Conservation (phyloP, 805 yeast genomes). For the Brettanomyces nanus region DNA sequence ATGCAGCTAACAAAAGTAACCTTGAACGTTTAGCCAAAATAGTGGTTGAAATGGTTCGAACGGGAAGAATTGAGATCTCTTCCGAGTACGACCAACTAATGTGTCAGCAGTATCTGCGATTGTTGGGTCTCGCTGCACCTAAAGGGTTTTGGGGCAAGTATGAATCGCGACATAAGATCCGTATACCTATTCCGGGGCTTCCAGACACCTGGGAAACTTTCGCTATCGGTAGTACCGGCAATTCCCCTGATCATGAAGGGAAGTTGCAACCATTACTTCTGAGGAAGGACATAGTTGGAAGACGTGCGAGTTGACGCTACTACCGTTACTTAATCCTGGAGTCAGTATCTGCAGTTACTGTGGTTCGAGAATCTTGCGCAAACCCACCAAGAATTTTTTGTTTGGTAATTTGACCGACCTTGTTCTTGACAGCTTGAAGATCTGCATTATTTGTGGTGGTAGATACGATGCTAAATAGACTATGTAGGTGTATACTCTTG, state of each 20-base stretch:
- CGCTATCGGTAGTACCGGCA: not conserved
- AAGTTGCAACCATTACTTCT: constrained; percentile 6
- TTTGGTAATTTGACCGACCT: constrained; percentile 3
- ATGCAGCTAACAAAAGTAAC: not conserved
- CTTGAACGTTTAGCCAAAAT: constrained; percentile 6
- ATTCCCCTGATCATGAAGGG: too few relatives aligned
- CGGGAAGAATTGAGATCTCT: not conserved
- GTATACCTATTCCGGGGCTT: constrained; percentile 4
- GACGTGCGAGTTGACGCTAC: constrained; percentile 9
- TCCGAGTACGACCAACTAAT: constrained; percentile 3
- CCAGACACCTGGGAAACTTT: constrained; percentile 5
- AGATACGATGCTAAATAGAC: constrained; percentile 4
- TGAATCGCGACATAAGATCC: not conserved
- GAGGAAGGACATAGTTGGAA: constrained; percentile 13
- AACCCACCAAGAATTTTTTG: not conserved
- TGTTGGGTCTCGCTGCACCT: not conserved
- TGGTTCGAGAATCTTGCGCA: constrained; percentile 4
- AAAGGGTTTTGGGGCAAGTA: not conserved
- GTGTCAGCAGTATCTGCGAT: constrained; percentile 1
- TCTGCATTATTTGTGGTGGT: constrained; percentile 13
- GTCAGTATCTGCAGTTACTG: constrained; percentile 9
- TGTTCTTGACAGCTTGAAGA: constrained; percentile 5
- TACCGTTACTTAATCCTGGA: constrained; percentile 9
- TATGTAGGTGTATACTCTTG: too few relatives aligned
- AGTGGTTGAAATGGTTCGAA: constrained; percentile 6